Evolutionary conservation across 805 yeast species (phyloP), one percentile per base, ranked within the genome.

Genomic region (Starmerella geochares): DNA sequence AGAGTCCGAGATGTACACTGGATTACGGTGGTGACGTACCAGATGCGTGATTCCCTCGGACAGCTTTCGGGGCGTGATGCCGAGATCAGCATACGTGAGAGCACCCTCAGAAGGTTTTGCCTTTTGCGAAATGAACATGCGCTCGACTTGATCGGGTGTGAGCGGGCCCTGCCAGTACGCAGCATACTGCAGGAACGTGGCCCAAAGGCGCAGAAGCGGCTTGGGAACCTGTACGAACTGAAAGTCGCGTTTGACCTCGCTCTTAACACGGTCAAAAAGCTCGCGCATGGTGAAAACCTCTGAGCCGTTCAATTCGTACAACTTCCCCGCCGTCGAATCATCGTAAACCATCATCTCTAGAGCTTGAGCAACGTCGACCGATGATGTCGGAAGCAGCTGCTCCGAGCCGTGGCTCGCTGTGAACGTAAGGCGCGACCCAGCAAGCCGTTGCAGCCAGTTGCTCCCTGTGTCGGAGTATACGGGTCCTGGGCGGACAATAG

Each of bases 401-500:
- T 82, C 82, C 55, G 76, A 74, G 65, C 78, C 75, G 62, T 75
- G 73, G 65, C 83, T 76, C 46, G 84, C 79, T 49, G 83, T 77
- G 70, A 80, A 77, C 67, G 81, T 75, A 59, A 76, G 72, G 58
- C 75, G 72, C 60, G 74, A 65, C 66, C 78, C 51, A 13, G 77
- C 83, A 66, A 76, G 57, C 62, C 73, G 73, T 67, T 78, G 80
- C 59, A 85, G 70, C 62, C 86, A 77, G 53, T 75, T 70, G 47
- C 38, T 36, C 64, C 83, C 87, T 63, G 81, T 83, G 61, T 80
- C 71, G 28, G 92, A 92, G 62, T 69, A 85, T 77, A 84, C 74
- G 45, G 84, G 85, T 21, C 83, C 79, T 6, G 95, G 95, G 66
- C 95, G 79, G 27, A 85, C 92, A 60, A 86, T 84, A 17, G 94